Evolutionary conservation across 352 stramenopile genomes (phyloP).

Genomic region (Globisporangium cylindrosporum): DNA sequence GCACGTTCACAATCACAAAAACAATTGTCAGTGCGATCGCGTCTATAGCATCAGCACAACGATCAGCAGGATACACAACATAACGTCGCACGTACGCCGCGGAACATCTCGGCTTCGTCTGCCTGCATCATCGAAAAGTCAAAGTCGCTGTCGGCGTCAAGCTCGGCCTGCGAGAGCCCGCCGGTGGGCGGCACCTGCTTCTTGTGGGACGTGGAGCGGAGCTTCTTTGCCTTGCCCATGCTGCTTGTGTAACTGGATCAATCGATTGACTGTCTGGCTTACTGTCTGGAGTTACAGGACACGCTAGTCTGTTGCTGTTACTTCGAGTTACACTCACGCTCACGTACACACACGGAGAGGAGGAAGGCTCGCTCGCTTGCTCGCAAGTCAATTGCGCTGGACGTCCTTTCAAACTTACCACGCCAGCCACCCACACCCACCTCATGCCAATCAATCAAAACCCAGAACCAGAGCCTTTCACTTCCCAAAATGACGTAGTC

Average conservation of each 20-base stretch:
- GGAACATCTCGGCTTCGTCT: constrained; percentile 69
- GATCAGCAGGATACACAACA: neutral
- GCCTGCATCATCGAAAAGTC: constrained; percentile 44
- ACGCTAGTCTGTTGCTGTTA: neutral
- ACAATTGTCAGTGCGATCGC: neutral
- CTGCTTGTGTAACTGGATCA: neutral
- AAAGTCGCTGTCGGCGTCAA: constrained; percentile 38
- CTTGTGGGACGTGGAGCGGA: constrained; percentile 82
- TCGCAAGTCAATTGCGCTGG: neutral
- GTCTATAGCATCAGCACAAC: neutral
- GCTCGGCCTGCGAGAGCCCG: constrained; percentile 49
- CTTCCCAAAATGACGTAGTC: neutral
- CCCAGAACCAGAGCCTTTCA: neutral
- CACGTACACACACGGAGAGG: neutral
- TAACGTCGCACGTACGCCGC: constrained; percentile 33
- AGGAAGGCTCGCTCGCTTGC: neutral
- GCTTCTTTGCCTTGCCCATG: constrained; percentile 89
- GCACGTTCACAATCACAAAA: neutral
- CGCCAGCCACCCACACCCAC: constrained; percentile 4
- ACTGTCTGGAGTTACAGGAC: neutral
- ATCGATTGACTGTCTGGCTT: neutral
- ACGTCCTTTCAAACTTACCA: constrained; percentile 9
- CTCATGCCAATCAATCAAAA: constrained; percentile 11
- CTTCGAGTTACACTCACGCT: neutral
- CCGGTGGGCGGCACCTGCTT: constrained; percentile 66